Percentiles rank a stretch among this genome's conserved stretches.
phyloP scores from a whole-genome alignment of 371 early-diverging fungal species.

The Coemansia sp. region DNA sequence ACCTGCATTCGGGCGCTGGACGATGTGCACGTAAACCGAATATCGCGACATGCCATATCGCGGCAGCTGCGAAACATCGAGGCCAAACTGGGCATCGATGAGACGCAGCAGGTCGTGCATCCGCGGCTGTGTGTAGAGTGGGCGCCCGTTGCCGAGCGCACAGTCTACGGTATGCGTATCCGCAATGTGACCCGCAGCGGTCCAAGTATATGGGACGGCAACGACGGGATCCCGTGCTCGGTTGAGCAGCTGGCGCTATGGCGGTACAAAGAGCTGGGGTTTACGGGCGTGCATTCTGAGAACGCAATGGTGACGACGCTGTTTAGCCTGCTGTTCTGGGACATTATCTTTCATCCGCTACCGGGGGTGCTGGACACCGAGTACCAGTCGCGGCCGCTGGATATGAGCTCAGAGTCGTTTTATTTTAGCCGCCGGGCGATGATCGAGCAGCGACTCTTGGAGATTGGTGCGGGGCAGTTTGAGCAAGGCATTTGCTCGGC shows the following conservation, averaged over 20 bases:
- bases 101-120: slow-evolving; percentile 4
- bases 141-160: slow-evolving; percentile 28
- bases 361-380: slow-evolving; percentile 73
- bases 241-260: slow-evolving; percentile 47
- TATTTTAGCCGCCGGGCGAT: slow-evolving; percentile 58
- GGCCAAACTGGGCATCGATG: slow-evolving; percentile 18
- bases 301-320: slow-evolving; percentile 61
- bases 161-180: slow-evolving; percentile 31
- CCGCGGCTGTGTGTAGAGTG: slow-evolving; percentile 33
- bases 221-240: slow-evolving; percentile 40
- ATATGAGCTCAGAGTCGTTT: slow-evolving; percentile 67
- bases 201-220: slow-evolving; percentile 41
- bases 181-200: slow-evolving; percentile 18
- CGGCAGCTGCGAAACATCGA: slow-evolving; percentile 35
- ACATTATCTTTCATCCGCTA: slow-evolving; percentile 64
- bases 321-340: slow-evolving; percentile 72
- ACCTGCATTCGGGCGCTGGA: slow-evolving; percentile 31
- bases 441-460: slow-evolving; percentile 59
- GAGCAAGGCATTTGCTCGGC: slow-evolving; percentile 50
- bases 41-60: slow-evolving; percentile 34
- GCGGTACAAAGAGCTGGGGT: slow-evolving; percentile 39
- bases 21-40: slow-evolving; percentile 30
- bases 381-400: slow-evolving; percentile 70
- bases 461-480: slow-evolving; percentile 51
- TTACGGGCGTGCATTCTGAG: slow-evolving; percentile 63